A percentile compares a stretch with the other conserved stretches of the same genome.
Evolutionary conservation across 257 asterid genomes (phyloP).

Genomic region (Osmanthus fragrans): DNA sequence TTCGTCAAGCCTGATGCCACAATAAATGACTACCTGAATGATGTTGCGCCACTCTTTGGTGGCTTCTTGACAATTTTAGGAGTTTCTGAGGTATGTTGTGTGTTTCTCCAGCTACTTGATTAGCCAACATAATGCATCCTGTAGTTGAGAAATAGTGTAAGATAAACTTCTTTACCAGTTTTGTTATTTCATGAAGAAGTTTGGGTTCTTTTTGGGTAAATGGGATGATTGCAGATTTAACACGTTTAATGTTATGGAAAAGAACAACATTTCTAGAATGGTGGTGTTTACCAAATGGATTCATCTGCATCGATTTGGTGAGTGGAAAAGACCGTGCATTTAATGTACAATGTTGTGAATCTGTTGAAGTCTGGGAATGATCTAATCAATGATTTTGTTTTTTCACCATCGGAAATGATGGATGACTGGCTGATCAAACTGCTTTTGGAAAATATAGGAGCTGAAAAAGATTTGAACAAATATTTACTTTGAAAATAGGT

Average conservation of each 20-base stretch:
- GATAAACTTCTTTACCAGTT: not conserved
- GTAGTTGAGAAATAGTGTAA: not conserved
- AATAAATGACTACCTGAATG: slow-evolving; percentile 61
- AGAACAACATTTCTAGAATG: not conserved
- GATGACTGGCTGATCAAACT: not conserved
- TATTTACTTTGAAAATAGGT: not conserved
- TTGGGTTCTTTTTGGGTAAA: not conserved
- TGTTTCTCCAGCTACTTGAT: not conserved
- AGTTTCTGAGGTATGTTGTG: slow-evolving; percentile 76
- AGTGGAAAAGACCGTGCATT: not conserved
- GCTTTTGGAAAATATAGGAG: not conserved
- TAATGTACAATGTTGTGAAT: not conserved
- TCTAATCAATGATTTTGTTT: not conserved
- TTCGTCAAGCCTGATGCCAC: slow-evolving; percentile 83
- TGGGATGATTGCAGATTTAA: not conserved
- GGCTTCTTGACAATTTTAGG: slow-evolving; percentile 88
- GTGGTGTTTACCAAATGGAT: not conserved
- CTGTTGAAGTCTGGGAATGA: not conserved
- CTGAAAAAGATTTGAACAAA: not conserved
- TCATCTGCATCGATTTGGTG: not conserved
- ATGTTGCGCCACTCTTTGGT: slow-evolving; percentile 79
- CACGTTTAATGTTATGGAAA: not conserved
- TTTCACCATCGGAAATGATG: not conserved
- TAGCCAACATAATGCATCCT: not conserved
- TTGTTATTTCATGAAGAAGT: not conserved